Percentiles rank a stretch among this genome's conserved stretches.
Conservation (phyloP, 305 asterid species). For the Solanum hybrid region DNA sequence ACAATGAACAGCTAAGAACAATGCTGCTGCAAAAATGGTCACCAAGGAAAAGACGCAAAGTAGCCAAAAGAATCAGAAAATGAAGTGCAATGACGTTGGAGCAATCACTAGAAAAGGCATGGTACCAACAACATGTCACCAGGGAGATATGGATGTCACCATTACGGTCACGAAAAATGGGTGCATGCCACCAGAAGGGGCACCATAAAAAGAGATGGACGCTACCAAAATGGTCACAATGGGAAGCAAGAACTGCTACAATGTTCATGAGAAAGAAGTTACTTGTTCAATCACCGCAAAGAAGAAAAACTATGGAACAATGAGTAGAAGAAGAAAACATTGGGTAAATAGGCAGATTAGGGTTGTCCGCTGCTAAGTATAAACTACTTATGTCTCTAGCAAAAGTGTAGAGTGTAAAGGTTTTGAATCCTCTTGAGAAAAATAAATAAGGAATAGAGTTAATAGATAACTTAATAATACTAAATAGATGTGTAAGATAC, state of each 20-base stretch:
- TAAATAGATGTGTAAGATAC: not conserved
- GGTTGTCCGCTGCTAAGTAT: not conserved
- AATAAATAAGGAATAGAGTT: not conserved
- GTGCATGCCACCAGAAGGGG: not conserved
- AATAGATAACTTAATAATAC: not conserved
- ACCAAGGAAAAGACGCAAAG: not conserved
- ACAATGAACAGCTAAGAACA: not conserved
- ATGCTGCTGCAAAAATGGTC: not conserved
- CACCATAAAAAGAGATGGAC: not conserved
- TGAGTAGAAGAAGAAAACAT: not conserved
- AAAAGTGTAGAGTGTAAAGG: not conserved
- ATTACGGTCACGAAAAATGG: not conserved
- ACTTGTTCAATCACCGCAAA: not conserved
- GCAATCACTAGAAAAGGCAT: not conserved
- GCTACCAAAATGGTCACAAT: not conserved
- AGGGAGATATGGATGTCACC: not conserved
- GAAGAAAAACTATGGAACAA: not conserved
- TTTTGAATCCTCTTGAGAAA: not conserved
- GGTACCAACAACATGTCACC: not conserved
- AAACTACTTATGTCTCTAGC: not conserved
- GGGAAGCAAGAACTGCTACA: not conserved
- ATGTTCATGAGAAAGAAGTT: not conserved
- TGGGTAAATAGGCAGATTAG: not conserved
- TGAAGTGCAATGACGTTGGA: not conserved
- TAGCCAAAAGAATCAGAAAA: not conserved